These are phyloP conservation scores for Cnidoscolus chayamansa DNA, from an alignment of 441 rosid species.

Conservation along the genomic window DNA sequence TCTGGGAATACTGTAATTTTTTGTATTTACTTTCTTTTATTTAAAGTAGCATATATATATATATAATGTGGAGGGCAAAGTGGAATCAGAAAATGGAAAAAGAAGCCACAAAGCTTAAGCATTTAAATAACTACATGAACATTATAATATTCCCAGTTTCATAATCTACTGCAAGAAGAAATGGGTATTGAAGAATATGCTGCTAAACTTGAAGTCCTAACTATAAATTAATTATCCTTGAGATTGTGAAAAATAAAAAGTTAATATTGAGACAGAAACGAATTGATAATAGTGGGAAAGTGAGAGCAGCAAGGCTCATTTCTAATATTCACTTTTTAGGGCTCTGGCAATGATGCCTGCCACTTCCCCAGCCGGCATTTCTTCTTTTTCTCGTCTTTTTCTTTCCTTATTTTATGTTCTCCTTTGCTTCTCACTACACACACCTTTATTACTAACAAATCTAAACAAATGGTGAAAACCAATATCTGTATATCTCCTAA, in stretches of 20 bases:
- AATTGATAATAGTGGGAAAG: background rate
- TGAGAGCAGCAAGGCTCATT: slow-evolving; percentile 16
- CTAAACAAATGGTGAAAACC: slow-evolving; percentile 1
- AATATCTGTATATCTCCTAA: background rate
- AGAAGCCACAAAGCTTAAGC: too few relatives aligned
- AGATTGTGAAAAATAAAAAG: too few relatives aligned
- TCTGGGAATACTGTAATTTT: background rate
- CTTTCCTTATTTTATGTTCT: background rate
- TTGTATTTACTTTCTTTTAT: background rate
- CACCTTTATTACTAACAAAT: slow-evolving; percentile 5
- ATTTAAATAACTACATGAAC: too few relatives aligned
- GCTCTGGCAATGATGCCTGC: slow-evolving; percentile 36
- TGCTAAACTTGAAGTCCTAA: too few relatives aligned
- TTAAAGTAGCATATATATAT: background rate
- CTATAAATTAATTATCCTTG: too few relatives aligned
- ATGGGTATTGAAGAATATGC: too few relatives aligned
- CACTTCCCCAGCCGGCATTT: slow-evolving; percentile 15
- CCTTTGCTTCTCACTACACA: background rate
- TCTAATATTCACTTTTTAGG: slow-evolving; percentile 19
- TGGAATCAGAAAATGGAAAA: too few relatives aligned
- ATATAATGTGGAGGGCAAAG: too few relatives aligned
- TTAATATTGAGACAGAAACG: background rate
- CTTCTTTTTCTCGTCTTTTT: background rate
- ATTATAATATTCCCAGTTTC: too few relatives aligned
- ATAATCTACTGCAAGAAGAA: too few relatives aligned